phyloP scores from a whole-genome alignment of 148 eudicot genomes.

The Spergularia bocconei region DNA sequence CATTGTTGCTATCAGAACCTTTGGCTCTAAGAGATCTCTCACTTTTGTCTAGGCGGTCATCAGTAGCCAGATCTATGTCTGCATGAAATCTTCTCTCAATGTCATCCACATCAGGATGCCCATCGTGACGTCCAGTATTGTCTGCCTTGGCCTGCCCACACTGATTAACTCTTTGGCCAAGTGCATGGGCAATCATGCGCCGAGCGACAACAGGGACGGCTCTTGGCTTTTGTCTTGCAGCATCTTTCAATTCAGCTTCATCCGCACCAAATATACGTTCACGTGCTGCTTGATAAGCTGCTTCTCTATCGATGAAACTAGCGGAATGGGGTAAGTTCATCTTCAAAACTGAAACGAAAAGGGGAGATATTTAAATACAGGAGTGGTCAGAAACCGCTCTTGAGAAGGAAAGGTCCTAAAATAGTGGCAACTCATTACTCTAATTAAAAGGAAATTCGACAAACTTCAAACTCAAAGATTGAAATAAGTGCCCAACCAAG shows the following conservation, averaged over 20 bases:
- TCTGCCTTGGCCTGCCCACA: slow-evolving; percentile 20
- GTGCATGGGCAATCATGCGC: slow-evolving; percentile 97
- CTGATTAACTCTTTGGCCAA: slow-evolving; percentile 59
- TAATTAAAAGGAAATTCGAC: no score
- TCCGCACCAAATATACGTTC: slow-evolving; percentile 65
- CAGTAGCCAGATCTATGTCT: slow-evolving; percentile 22
- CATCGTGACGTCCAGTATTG: slow-evolving; percentile 19
- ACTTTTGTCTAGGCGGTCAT: slow-evolving; percentile 2
- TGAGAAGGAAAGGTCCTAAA: not conserved
- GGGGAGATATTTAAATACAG: not conserved
- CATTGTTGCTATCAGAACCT: slow-evolving; percentile 1
- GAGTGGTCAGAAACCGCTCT: not conserved
- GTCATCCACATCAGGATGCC: slow-evolving; percentile 22
- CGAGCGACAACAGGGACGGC: slow-evolving; percentile 81
- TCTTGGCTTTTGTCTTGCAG: slow-evolving; percentile 52
- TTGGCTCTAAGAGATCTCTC: slow-evolving; percentile 15
- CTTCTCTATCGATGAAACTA: slow-evolving; percentile 72
- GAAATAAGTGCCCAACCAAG: not conserved
- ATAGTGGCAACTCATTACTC: not conserved
- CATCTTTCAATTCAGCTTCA: slow-evolving; percentile 35
- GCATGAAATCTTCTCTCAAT: slow-evolving; percentile 27
- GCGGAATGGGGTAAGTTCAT: slow-evolving; percentile 30
- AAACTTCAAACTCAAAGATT: not conserved
- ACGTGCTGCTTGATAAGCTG: slow-evolving; percentile 82
- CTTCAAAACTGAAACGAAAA: slow-evolving; percentile 43